phyloP scores from a whole-genome alignment of 768 basidiomycete genomes.

The Serendipita sp. region DNA sequence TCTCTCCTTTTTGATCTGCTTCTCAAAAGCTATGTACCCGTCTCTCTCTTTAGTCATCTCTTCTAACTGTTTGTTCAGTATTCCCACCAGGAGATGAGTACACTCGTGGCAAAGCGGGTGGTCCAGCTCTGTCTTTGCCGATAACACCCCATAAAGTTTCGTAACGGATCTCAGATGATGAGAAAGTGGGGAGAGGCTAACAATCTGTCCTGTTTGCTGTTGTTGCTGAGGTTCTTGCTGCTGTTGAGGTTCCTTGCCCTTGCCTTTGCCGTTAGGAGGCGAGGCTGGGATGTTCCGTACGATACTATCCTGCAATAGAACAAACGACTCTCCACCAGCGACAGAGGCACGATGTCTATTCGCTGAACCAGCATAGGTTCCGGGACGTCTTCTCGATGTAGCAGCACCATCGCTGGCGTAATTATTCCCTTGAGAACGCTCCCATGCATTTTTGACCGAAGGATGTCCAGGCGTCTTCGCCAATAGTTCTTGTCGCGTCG shows the following conservation, averaged over 20 bases:
- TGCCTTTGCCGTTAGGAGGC: not conserved
- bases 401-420: conserved; percentile 20
- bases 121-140: conserved; percentile 63
- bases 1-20: conserved; percentile 65
- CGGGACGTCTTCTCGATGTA: conserved; percentile 36
- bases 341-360: conserved; percentile 33
- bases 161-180: conserved; percentile 62
- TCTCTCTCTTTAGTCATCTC: conserved; percentile 85
- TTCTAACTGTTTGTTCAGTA: conserved; percentile 65
- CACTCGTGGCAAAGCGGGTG: conserved; percentile 95
- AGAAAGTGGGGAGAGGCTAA: conserved; percentile 34
- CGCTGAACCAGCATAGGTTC: conserved; percentile 18
- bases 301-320: conserved; percentile 73
- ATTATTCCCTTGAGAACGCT: conserved; percentile 27
- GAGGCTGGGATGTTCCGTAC: conserved; percentile 44
- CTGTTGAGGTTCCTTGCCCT: not conserved
- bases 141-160: conserved; percentile 60
- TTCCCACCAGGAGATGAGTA: conserved; percentile 60
- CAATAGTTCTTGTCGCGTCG: conserved; percentile 12
- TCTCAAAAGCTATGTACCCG: conserved; percentile 85
- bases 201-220: not conserved
- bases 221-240: conserved; percentile 1
- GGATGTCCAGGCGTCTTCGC: conserved; percentile 32
- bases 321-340: conserved; percentile 65
- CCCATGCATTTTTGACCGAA: conserved; percentile 46